Conservation (phyloP, 805 yeast genomes). For the Wickerhamiella qilinensis region DNA sequence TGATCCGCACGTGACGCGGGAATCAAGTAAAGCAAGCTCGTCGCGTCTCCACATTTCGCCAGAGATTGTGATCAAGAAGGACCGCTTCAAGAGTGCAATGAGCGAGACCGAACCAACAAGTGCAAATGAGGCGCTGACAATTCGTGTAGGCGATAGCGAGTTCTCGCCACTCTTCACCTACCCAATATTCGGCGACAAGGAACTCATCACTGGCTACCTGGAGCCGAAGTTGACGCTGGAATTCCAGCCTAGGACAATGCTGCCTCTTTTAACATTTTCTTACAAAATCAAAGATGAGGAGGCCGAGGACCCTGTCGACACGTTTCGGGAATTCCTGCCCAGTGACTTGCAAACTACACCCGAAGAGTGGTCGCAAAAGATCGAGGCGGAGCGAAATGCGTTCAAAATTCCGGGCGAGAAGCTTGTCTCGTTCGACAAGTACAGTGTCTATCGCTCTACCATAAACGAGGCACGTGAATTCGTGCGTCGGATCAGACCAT, state of each 20-base stretch:
- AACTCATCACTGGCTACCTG: constrained; percentile 71
- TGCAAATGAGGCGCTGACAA: constrained; percentile 11
- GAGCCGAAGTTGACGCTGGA: constrained; percentile 44
- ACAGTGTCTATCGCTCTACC: constrained; percentile 32
- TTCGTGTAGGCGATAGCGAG: constrained; percentile 9
- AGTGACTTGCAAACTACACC: constrained; percentile 49
- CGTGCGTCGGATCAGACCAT: constrained; percentile 38
- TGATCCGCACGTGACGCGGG: too few relatives aligned
- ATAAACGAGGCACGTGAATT: not conserved
- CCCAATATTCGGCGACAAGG: constrained; percentile 86
- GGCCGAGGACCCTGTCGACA: constrained; percentile 42
- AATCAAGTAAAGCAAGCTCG: too few relatives aligned
- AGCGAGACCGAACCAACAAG: not conserved
- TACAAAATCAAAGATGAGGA: constrained; percentile 37
- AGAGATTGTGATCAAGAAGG: too few relatives aligned
- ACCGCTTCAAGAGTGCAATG: too few relatives aligned
- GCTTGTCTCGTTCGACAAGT: constrained; percentile 15
- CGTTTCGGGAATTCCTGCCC: constrained; percentile 45
- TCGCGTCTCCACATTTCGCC: too few relatives aligned
- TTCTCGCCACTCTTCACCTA: constrained; percentile 77
- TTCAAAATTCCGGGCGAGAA: constrained; percentile 2
- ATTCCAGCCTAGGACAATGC: constrained; percentile 58
- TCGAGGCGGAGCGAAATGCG: constrained; percentile 26
- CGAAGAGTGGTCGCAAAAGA: constrained; percentile 43
- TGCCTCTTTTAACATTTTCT: constrained; percentile 41